phyloP scores from a whole-genome alignment of 2,329 filamentous ascomycete genomes.

The Phaeoacremonium minimum region DNA sequence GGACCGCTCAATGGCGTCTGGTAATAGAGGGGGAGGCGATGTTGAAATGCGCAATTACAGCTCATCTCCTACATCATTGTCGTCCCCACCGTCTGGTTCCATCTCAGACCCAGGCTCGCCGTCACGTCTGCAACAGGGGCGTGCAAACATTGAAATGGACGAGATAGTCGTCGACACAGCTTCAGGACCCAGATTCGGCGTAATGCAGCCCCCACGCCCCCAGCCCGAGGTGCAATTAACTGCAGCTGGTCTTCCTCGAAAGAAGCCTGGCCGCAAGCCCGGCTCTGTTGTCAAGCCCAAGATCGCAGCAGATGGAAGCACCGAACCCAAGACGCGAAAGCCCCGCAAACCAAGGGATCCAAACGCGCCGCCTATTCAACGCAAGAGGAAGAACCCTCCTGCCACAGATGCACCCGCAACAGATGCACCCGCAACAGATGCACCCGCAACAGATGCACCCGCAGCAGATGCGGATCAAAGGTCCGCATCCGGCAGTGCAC shows the following conservation, averaged over 20 bases:
- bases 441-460: neutral
- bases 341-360: constrained; percentile 56
- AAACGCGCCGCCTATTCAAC: constrained; percentile 48
- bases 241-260: constrained; percentile 53
- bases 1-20: too few relatives aligned
- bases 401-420: constrained; percentile 17
- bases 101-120: constrained; percentile 46
- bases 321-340: constrained; percentile 46
- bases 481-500: constrained; percentile 3
- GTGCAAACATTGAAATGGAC: constrained; percentile 37
- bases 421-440: neutral
- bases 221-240: constrained; percentile 43
- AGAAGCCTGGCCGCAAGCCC: constrained; percentile 63
- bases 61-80: constrained; percentile 44
- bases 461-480: neutral
- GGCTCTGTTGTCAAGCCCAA: constrained; percentile 48
- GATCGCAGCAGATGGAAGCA: constrained; percentile 29
- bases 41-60: constrained; percentile 34
- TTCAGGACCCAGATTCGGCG: constrained; percentile 25
- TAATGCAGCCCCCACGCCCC: constrained; percentile 24
- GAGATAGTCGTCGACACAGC: constrained; percentile 44
- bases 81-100: constrained; percentile 45
- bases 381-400: constrained; percentile 54
- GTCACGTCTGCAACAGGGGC: constrained; percentile 26
- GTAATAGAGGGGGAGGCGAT: constrained; percentile 15